Percentiles rank a stretch among this genome's conserved stretches.
Evolutionary conservation across 2,329 filamentous ascomycete species (phyloP).

Genomic region (Penicillium sp.): DNA sequence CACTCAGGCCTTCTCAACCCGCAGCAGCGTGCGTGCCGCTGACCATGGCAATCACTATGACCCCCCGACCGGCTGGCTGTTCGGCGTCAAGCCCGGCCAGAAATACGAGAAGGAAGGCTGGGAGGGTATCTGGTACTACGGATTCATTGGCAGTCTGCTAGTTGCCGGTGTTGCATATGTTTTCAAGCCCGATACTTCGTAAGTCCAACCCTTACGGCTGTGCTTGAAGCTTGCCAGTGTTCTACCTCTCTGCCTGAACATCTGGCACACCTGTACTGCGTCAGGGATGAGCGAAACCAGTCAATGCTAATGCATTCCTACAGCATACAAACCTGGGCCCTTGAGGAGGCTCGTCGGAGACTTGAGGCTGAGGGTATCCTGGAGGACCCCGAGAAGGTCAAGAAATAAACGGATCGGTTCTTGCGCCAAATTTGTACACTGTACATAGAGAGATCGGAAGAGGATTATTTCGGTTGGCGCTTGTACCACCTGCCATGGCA

Average conservation of each 20-base stretch:
- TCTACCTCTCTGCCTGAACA: background rate
- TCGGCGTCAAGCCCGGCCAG: conserved; percentile 90
- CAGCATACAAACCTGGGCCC: conserved; percentile 98
- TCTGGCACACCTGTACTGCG: background rate
- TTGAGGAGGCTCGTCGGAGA: conserved; percentile 92
- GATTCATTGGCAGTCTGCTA: conserved; percentile 76
- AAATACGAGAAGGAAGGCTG: conserved; percentile 96
- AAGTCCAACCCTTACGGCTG: conserved; percentile 50
- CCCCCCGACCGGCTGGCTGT: conserved; percentile 87
- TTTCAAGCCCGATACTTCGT: conserved; percentile 99
- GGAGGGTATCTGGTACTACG: conserved; percentile 84
- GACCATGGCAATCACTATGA: conserved; percentile 80
- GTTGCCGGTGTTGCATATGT: conserved; percentile 79
- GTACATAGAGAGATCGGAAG: conserved; percentile 45
- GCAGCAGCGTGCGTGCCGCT: conserved; percentile 42
- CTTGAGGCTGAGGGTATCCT: conserved; percentile 95
- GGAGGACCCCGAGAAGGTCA: conserved; percentile 67
- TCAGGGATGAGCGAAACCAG: background rate
- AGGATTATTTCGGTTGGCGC: conserved; percentile 32
- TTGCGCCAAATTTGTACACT: conserved; percentile 37
- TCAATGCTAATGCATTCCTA: conserved; percentile 22
- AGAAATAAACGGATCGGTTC: conserved; percentile 45
- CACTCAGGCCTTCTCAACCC: conserved; percentile 44
- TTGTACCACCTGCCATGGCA: conserved; percentile 32
- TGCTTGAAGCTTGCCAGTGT: conserved; percentile 1